Evolutionary conservation across 2,329 filamentous ascomycete species (phyloP), one percentile per base, ranked within the genome.

Genomic region (Apiospora saccharicola): DNA sequence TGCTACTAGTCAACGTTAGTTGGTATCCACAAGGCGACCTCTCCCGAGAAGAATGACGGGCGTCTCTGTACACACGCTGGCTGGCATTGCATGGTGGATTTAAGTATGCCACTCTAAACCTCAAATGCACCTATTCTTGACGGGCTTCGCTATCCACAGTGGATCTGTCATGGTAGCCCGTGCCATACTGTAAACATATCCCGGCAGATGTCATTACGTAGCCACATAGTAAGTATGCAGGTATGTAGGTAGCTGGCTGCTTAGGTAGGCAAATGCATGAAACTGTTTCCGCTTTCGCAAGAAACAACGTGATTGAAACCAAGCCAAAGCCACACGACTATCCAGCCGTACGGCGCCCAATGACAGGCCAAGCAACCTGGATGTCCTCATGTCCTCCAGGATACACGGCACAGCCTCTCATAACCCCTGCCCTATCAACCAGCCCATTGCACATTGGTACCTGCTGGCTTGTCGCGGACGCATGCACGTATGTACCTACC

Each of bases 321-420:
- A 64, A 30, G 57, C 34, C 57, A 37, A 37, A 41, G 8, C 22
- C 34, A 64, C 57, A 24, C 10, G 57, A 37, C 34, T 41, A 41
- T 41, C 57, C 57, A 64, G 57, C 57, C 57, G 57, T 64, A 64
- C 34, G 57, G 57, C 34, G 57, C 34, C 57, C 57, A 64, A 64
- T 64, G 57, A 22, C 57, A n/a, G 34, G 57, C 30, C 57, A 41
- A 41, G 57, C 37, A 64, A 22, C 57, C 30, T 64, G 57, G 57
- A 22, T 64, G 34, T n/a, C 57, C 57, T 64, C 34, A 22, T 64
- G 34, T n/a, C 57, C 57, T 64, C 34, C 57, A 37, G 34, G 24
- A 24, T 64, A 19, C 34, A n/a, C 34, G 34, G 30, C 57, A 64
- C 57, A 37, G 57, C 57, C 57, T 41, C 57, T 34, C 30, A 22